phyloP scores from a whole-genome alignment of 139 green algal genomes.

The Spirogloea muscicola region DNA sequence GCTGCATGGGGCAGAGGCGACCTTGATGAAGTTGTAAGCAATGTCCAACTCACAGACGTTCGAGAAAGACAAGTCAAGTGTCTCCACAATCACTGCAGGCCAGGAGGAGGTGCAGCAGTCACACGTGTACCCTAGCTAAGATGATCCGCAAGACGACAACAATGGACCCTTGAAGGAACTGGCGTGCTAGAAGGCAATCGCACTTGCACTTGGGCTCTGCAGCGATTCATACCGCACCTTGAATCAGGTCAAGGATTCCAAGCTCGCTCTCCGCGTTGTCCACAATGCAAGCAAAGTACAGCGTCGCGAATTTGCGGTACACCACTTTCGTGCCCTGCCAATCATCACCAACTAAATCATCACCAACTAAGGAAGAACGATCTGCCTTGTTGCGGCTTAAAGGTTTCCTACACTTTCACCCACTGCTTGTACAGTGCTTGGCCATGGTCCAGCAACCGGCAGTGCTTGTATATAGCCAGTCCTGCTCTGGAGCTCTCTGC shows the following conservation, averaged over 20 bases:
- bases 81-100: conserved; percentile 66
- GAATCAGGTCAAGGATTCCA: conserved; percentile 55
- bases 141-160: too few species aligned
- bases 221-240: conserved; percentile 17
- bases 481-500: too few species aligned
- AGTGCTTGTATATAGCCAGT: too few species aligned
- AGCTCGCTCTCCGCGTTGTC: conserved; percentile 52
- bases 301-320: conserved; percentile 53
- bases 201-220: too few species aligned
- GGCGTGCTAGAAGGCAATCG: background rate
- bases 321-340: conserved; percentile 50
- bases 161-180: too few species aligned
- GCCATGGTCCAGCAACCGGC: too few species aligned
- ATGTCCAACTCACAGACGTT: conserved; percentile 90
- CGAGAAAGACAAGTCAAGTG: conserved; percentile 72
- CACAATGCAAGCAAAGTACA: conserved; percentile 51
- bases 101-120: background rate
- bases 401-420: too few species aligned
- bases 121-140: too few species aligned
- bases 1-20: conserved; percentile 36
- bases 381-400: too few species aligned
- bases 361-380: too few species aligned
- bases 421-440: too few species aligned
- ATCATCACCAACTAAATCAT: too few species aligned
- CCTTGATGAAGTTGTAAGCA: conserved; percentile 88